phyloP scores from a whole-genome alignment of 768 basidiomycete species.

The Atractiella rhizophila region DNA sequence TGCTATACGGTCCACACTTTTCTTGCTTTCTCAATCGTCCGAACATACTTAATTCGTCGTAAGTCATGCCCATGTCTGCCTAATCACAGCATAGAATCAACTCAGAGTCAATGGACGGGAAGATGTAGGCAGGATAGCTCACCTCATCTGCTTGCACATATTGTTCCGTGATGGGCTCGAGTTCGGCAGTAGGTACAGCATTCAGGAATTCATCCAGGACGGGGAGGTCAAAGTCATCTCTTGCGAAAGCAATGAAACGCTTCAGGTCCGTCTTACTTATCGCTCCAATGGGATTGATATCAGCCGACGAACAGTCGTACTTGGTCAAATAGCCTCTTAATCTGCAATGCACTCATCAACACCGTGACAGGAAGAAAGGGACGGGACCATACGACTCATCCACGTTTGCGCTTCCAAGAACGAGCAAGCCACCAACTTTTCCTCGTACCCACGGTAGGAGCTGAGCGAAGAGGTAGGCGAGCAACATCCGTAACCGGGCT shows the following conservation, averaged over 20 bases:
- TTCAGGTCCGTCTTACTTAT: constrained; percentile 96
- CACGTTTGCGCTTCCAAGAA: constrained; percentile 93
- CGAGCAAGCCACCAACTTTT: constrained; percentile 56
- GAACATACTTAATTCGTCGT: constrained; percentile 61
- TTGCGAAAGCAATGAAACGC: constrained; percentile 71
- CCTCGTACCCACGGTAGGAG: constrained; percentile 78
- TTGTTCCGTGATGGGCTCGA: constrained; percentile 79
- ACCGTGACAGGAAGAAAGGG: not conserved
- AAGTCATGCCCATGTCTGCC: constrained; percentile 99
- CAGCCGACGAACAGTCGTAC: constrained; percentile 84
- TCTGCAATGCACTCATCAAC: constrained; percentile 24
- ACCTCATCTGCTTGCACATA: constrained; percentile 94
- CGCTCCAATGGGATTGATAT: constrained; percentile 92
- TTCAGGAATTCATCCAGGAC: constrained; percentile 65
- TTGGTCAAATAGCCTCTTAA: constrained; percentile 90
- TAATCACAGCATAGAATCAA: constrained; percentile 17
- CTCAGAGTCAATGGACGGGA: not conserved
- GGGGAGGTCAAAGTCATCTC: constrained; percentile 53
- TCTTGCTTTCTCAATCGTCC: constrained; percentile 83
- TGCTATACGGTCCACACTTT: constrained; percentile 93
- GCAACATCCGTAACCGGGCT: constrained; percentile 81
- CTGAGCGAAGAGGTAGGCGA: constrained; percentile 85
- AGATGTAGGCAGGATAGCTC: constrained; percentile 9
- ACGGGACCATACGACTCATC: constrained; percentile 57
- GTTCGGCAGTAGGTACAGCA: constrained; percentile 80